Percentiles rank a stretch among this genome's conserved stretches.
These are phyloP conservation scores for Coniophora puteana DNA, from an alignment of 1,284 basidiomycete genomes.

Conservation along the genomic window DNA sequence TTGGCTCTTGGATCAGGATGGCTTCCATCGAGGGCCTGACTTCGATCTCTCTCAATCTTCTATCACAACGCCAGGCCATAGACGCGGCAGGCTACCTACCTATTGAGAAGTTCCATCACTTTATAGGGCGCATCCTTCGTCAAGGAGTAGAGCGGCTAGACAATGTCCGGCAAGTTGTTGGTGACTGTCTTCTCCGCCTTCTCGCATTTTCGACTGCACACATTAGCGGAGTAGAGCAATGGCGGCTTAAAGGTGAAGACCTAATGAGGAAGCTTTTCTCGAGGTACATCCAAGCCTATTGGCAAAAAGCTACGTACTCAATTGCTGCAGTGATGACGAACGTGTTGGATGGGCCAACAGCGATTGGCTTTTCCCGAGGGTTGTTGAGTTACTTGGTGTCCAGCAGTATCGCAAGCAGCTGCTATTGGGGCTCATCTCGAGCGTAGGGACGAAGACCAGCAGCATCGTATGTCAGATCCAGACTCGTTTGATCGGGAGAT, in stretches of 20 bases:
- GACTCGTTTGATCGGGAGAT: conserved; percentile 8
- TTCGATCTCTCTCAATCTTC: conserved; percentile 42
- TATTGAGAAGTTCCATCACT: conserved; percentile 50
- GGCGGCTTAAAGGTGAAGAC: conserved; percentile 45
- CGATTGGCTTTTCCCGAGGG: conserved; percentile 66
- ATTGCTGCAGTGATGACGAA: conserved; percentile 26
- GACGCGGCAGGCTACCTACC: conserved; percentile 57
- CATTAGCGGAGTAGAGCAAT: conserved; percentile 36
- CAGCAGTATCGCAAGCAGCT: conserved; percentile 57
- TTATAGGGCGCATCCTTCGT: conserved; percentile 72
- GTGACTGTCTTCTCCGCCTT: conserved; percentile 53
- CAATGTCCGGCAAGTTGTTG: conserved; percentile 81
- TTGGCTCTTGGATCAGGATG: conserved; percentile 96
- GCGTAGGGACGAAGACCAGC: conserved; percentile 76
- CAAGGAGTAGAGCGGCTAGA: conserved; percentile 91
- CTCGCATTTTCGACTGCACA: conserved; percentile 43
- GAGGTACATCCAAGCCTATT: conserved; percentile 36
- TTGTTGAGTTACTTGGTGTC: conserved; percentile 66
- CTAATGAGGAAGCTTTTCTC: conserved; percentile 52
- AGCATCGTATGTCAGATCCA: conserved; percentile 61
- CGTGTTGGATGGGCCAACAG: conserved; percentile 62
- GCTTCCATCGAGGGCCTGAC: conserved; percentile 65
- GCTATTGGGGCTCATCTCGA: conserved; percentile 72
- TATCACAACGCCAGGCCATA: too few relatives aligned
- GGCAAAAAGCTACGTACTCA: conserved; percentile 1